Conservation (phyloP, 257 asterid genomes). For the Schizonepeta tenuifolia region DNA sequence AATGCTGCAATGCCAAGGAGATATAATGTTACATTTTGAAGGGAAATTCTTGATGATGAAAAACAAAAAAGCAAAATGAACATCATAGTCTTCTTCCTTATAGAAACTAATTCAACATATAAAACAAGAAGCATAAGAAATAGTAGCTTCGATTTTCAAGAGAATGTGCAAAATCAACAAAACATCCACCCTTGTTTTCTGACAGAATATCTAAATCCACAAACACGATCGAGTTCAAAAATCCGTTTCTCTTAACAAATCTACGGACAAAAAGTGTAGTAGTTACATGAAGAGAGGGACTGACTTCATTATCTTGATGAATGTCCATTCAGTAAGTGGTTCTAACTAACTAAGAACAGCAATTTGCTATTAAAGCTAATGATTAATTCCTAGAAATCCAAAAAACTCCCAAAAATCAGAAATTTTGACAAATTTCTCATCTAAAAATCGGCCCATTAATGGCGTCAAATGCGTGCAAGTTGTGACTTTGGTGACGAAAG, state of each 20-base stretch:
- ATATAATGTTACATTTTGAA: not conserved
- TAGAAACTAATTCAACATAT: not conserved
- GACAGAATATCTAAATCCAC: not conserved
- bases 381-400: not conserved
- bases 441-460: not conserved
- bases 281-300: not conserved
- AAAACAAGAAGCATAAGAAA: not conserved
- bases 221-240: not conserved
- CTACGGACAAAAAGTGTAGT: not conserved
- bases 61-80: not conserved
- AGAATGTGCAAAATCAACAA: constrained; percentile 4
- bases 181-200: not conserved
- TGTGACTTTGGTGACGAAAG: not conserved
- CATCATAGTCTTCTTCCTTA: not conserved
- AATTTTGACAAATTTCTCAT: not conserved
- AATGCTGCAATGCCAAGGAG: constrained; percentile 34
- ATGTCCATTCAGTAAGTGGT: not conserved
- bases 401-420: constrained; percentile 8
- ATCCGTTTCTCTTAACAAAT: not conserved
- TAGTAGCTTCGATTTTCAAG: not conserved
- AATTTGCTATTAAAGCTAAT: constrained; percentile 1
- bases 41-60: not conserved
- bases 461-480: not conserved
- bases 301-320: constrained; percentile 16
- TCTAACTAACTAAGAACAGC: constrained; percentile 25